A percentile compares a stretch with the other conserved stretches of the same genome.
phyloP scores from a whole-genome alignment of 768 basidiomycete species.

The Psilocybe cubensis region DNA sequence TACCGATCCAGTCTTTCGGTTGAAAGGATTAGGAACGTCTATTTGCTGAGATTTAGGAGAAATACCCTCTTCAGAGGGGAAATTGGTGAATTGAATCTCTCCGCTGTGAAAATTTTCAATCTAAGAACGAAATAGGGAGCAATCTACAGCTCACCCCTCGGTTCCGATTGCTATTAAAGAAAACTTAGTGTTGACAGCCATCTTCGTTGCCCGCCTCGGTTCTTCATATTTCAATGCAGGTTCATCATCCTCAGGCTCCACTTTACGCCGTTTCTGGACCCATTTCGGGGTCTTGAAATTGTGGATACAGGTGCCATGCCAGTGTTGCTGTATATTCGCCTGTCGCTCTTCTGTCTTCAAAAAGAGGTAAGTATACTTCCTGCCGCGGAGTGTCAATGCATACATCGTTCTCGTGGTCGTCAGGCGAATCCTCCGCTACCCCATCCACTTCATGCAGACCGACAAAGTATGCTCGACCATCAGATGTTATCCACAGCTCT shows the following conservation, averaged over 20 bases:
- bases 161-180: slow-evolving; percentile 85
- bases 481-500: slow-evolving; percentile 86
- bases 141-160: slow-evolving; percentile 46
- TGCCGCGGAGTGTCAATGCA: slow-evolving; percentile 13
- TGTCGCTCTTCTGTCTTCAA: slow-evolving; percentile 5
- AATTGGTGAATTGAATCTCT: slow-evolving; percentile 64
- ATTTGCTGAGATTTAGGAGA: slow-evolving; percentile 64
- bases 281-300: slow-evolving; percentile 74
- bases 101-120: slow-evolving; percentile 47
- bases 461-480: slow-evolving; percentile 82
- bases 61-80: slow-evolving; percentile 65
- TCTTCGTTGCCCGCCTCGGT: slow-evolving; percentile 63
- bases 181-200: slow-evolving; percentile 79
- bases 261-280: slow-evolving; percentile 74
- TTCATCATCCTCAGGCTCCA: slow-evolving; percentile 49
- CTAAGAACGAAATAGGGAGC: background rate
- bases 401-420: slow-evolving; percentile 22
- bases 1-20: slow-evolving; percentile 62
- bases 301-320: slow-evolving; percentile 84
- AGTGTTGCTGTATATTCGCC: slow-evolving; percentile 37
- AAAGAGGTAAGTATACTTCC: background rate
- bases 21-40: slow-evolving; percentile 64
- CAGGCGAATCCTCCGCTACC: slow-evolving; percentile 20
- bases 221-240: slow-evolving; percentile 53
- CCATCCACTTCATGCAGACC: slow-evolving; percentile 51